A percentile compares a stretch with the other conserved stretches of the same genome.
phyloP scores from a whole-genome alignment of 2,329 filamentous ascomycete genomes.

The Pyrenochaeta sp. region DNA sequence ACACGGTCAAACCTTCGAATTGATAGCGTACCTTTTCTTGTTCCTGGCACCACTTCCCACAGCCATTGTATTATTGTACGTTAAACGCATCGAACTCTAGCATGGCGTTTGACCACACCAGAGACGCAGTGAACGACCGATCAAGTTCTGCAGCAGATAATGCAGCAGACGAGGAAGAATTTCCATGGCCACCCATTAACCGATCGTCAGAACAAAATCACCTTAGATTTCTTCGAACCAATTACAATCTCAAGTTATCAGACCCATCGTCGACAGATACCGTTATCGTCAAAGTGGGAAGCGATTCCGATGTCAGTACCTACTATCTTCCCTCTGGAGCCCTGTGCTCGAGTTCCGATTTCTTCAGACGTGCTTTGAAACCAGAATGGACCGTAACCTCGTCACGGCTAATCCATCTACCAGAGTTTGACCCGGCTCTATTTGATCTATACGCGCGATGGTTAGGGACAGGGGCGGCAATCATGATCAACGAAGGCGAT shows the following conservation, averaged over 20 bases:
- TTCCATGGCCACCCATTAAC: background rate
- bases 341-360: background rate
- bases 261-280: slow-evolving; percentile 1
- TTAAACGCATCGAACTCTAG: background rate
- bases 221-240: background rate
- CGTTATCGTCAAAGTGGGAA: background rate
- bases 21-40: background rate
- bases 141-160: background rate
- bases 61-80: background rate
- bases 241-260: background rate
- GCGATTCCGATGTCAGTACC: background rate
- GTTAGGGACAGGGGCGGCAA: slow-evolving; percentile 2
- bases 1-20: background rate
- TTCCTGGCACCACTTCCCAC: too few relatives aligned
- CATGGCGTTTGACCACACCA: background rate
- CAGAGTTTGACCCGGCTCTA: background rate
- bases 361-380: slow-evolving; percentile 7
- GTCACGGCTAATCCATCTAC: background rate
- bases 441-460: slow-evolving; percentile 10
- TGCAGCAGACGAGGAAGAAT: background rate
- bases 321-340: slow-evolving; percentile 1
- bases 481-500: slow-evolving; percentile 4
- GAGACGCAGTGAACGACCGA: background rate
- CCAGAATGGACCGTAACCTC: slow-evolving; percentile 1
- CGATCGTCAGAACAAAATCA: background rate